A percentile compares a stretch with the other conserved stretches of the same genome.
Conservation (phyloP, 495 filamentous ascomycete species). For the Aspergillus nidulans region DNA sequence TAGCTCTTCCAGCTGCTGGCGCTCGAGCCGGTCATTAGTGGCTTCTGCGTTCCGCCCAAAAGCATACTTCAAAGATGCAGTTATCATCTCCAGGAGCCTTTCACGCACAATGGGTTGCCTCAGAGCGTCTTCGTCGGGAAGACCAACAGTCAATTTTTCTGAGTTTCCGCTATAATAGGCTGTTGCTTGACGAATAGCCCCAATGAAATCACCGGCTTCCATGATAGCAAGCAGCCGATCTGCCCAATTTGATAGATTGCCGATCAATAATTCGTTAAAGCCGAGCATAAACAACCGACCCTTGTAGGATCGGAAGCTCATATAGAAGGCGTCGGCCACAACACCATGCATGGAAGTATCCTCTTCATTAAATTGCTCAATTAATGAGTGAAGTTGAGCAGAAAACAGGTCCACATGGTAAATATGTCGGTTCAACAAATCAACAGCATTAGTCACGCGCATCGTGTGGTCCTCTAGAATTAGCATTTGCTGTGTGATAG, state of each 20-base stretch:
- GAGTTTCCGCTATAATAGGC: constrained; percentile 84
- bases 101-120: constrained; percentile 82
- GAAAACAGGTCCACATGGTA: constrained; percentile 89
- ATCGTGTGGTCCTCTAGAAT: constrained; percentile 87
- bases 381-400: constrained; percentile 71
- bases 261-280: constrained; percentile 83
- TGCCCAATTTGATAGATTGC: constrained; percentile 95
- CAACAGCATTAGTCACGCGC: constrained; percentile 88
- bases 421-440: constrained; percentile 86
- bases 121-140: constrained; percentile 75
- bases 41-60: constrained; percentile 60
- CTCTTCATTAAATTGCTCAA: constrained; percentile 84
- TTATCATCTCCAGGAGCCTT: constrained; percentile 89
- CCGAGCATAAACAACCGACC: constrained; percentile 88
- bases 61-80: constrained; percentile 85
- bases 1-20: constrained; percentile 66
- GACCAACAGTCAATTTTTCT: constrained; percentile 86
- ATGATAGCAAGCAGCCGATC: constrained; percentile 92
- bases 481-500: constrained; percentile 86
- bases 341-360: constrained; percentile 90
- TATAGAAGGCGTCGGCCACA: constrained; percentile 94
- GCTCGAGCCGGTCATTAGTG: constrained; percentile 45
- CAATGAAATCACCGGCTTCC: constrained; percentile 91
- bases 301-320: constrained; percentile 95
- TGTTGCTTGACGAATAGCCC: constrained; percentile 83